Evolutionary conservation across 1,139 yeast genomes (phyloP), one percentile per base, ranked within the genome.

Genomic region (Cylindricascospora bacillispora): DNA sequence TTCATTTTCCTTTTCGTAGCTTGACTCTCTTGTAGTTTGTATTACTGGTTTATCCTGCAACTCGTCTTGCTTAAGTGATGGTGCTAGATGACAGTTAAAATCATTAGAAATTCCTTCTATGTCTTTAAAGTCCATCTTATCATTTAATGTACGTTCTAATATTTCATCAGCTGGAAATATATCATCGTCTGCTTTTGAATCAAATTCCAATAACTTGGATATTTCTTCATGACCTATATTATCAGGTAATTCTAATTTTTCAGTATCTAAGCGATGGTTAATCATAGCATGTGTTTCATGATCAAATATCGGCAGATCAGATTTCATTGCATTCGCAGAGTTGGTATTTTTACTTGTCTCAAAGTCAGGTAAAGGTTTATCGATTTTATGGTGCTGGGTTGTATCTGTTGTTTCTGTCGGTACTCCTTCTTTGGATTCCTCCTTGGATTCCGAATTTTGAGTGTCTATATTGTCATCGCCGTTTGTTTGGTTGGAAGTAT

Each of bases 201-300:
- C 51, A 22, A 50, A 37, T 16, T 46, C 53, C 7, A 47, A 31
- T 6, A 50, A 31, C 30, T 44, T 47, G 9, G 49, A 42, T 29
- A 48, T 41, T 22, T 44, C 47, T 19, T 44, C 47, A 26, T 39
- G 37, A 22, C 43, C 48, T 10, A 45, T 22, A 15, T 38, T 33
- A 22, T 39, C 35, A 24, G 43, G 32, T 26, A 38, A 17, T 17
- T 43, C 47, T 19, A 44, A 27, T 15, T 39, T 41, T 7, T 27
- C 29, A 3, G 13, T 14, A 7, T 27, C 11, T 6, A 22, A 12
- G 13, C 24, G 13, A 22, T 22, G 11, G 7, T 7, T 6, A 10
- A 6, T 6, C 10, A 6, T 17, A 6, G 20, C 6, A 17, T 17
- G 20, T 11, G 13, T 9, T 22, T 24, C 17, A 24, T 15, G 10